phyloP scores from a whole-genome alignment of 306 rosid genomes.

The Prunus kanzakura region DNA sequence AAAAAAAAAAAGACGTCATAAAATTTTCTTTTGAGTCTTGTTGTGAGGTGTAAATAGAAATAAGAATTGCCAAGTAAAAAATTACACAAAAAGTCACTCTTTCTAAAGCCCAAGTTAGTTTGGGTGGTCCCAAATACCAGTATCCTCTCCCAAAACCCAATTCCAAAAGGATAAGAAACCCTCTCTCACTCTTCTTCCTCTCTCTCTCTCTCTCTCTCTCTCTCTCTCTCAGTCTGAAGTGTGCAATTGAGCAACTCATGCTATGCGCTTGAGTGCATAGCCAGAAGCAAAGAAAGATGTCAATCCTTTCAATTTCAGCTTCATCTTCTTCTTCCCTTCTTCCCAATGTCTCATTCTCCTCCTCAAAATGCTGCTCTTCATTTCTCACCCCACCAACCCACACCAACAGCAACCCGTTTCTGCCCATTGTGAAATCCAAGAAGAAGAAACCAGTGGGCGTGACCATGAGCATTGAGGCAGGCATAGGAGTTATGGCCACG shows the following conservation, averaged over 20 bases:
- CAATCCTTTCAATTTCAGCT: conserved; percentile 19
- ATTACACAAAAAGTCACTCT: too few species aligned
- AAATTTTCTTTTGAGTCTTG: too few species aligned
- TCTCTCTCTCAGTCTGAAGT: not conserved
- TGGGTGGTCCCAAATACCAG: too few species aligned
- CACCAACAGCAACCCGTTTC: conserved; percentile 12
- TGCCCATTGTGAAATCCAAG: not conserved
- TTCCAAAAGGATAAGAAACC: not conserved
- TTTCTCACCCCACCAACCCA: not conserved
- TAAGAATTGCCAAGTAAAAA: too few species aligned
- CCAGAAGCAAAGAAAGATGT: conserved; percentile 11
- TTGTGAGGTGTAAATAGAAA: too few species aligned
- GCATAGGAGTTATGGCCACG: conserved; percentile 88
- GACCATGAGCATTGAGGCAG: conserved; percentile 73
- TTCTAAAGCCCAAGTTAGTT: too few species aligned
- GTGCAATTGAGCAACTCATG: not conserved
- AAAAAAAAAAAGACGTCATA: too few species aligned
- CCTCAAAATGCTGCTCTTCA: conserved; percentile 3
- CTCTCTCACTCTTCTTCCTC: not conserved
- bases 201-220: too few species aligned
- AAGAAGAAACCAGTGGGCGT: conserved; percentile 12
- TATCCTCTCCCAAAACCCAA: not conserved
- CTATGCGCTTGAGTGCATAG: not conserved
- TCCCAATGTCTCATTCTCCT: conserved; percentile 5
- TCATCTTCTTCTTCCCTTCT: conserved; percentile 11